Conservation (phyloP, 192 early-diverging fungal genomes). For the Globomyces pollinis-pini region DNA sequence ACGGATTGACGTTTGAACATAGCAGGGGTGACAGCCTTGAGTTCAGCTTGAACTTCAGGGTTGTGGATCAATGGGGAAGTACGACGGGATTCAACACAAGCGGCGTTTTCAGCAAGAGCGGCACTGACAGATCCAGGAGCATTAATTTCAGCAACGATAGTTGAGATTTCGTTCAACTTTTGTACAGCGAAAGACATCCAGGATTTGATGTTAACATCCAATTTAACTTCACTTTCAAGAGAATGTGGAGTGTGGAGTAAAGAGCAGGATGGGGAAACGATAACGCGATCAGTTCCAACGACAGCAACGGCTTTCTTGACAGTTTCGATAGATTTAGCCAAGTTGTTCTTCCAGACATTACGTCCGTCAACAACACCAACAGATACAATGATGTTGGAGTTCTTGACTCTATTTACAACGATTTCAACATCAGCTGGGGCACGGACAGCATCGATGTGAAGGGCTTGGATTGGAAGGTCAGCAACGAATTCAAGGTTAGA, state of each 20-base stretch:
- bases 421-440: constrained; percentile 71
- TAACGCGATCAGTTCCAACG: constrained; percentile 66
- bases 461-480: constrained; percentile 66
- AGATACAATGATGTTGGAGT: constrained; percentile 66
- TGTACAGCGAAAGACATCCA: constrained; percentile 94
- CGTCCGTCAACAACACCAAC: constrained; percentile 91
- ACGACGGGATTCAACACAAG: constrained; percentile 49
- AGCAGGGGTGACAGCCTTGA: constrained; percentile 51
- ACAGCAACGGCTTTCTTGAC: constrained; percentile 59
- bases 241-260: constrained; percentile 89
- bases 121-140: constrained; percentile 53
- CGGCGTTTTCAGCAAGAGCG: constrained; percentile 63
- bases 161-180: constrained; percentile 78
- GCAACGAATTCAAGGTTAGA: constrained; percentile 62
- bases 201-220: constrained; percentile 71
- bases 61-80: constrained; percentile 77
- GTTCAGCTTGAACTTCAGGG: constrained; percentile 59
- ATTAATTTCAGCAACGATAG: constrained; percentile 54
- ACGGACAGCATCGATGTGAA: constrained; percentile 90
- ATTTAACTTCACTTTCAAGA: constrained; percentile 59
- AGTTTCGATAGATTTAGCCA: constrained; percentile 59
- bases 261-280: constrained; percentile 85
- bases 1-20: constrained; percentile 68
- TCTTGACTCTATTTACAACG: constrained; percentile 47
- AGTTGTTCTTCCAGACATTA: constrained; percentile 96